These are phyloP conservation scores for Cercospora sp. DNA, from an alignment of 2,329 filamentous ascomycete genomes.

Conservation along the genomic window DNA sequence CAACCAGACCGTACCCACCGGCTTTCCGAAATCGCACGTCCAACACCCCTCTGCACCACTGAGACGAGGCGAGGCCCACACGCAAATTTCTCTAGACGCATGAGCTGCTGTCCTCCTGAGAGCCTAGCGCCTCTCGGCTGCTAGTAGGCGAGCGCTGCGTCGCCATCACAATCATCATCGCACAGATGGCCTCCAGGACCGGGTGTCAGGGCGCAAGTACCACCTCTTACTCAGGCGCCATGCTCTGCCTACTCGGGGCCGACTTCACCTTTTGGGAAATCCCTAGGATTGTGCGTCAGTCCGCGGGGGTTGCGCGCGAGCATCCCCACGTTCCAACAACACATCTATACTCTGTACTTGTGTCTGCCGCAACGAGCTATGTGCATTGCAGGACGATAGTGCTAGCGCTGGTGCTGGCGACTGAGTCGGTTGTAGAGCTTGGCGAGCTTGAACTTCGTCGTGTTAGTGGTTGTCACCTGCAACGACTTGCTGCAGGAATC, in stretches of 20 bases:
- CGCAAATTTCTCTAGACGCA: constrained; percentile 18
- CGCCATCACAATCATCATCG: background rate
- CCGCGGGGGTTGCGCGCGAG: constrained; percentile 17
- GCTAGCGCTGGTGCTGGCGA: background rate
- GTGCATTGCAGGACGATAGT: background rate
- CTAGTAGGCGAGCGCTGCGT: constrained; percentile 19
- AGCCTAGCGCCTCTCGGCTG: constrained; percentile 21
- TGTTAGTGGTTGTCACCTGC: background rate
- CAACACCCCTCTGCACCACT: background rate
- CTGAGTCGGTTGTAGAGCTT: background rate
- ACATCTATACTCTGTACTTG: constrained; percentile 1
- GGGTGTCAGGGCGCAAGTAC: constrained; percentile 9
- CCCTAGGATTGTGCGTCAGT: background rate
- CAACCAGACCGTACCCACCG: constrained; percentile 11
- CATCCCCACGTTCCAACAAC: constrained; percentile 11
- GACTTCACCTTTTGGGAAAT: constrained; percentile 15
- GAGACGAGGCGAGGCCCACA: constrained; percentile 13
- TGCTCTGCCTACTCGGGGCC: constrained; percentile 12
- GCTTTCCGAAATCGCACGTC: constrained; percentile 2
- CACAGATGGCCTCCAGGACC: constrained; percentile 17
- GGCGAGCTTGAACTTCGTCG: background rate
- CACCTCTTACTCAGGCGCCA: constrained; percentile 1
- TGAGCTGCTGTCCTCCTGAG: constrained; percentile 3
- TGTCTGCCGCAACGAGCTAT: background rate
- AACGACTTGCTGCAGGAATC: background rate